Evolutionary conservation across 495 filamentous ascomycete species (phyloP).

Genomic region (Penicillium samsonianum): DNA sequence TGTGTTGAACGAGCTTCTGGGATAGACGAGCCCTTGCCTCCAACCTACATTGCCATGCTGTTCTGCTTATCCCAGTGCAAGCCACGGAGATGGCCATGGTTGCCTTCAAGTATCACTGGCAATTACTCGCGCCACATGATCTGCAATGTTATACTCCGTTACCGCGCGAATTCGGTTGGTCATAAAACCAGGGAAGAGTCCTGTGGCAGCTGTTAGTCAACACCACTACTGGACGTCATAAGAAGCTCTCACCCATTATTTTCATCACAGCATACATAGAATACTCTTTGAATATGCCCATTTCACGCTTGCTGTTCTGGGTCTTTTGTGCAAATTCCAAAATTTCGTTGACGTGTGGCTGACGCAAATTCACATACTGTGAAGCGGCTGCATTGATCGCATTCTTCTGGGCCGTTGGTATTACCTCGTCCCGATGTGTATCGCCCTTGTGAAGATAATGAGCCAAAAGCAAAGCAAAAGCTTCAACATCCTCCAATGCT

Average conservation of each 20-base stretch:
- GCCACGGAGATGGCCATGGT: neutral
- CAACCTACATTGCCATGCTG: neutral
- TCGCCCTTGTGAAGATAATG: no score
- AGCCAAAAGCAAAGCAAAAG: no score
- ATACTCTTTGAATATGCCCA: conserved; percentile 35
- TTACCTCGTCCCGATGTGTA: no score
- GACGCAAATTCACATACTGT: conserved; percentile 31
- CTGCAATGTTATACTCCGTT: conserved; percentile 17
- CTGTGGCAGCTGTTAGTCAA: conserved; percentile 11
- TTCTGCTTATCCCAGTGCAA: neutral
- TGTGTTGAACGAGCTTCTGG: neutral
- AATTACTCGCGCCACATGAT: conserved; percentile 13
- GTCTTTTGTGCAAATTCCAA: conserved; percentile 30
- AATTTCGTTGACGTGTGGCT: conserved; percentile 34
- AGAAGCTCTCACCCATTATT: conserved; percentile 28
- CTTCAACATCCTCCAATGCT: no score
- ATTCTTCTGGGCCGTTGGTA: conserved; percentile 7
- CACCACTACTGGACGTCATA: neutral
- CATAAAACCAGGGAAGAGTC: conserved; percentile 16
- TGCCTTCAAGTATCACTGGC: neutral
- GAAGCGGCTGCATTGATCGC: conserved; percentile 26
- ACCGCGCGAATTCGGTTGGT: conserved; percentile 9
- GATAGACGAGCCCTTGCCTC: neutral
- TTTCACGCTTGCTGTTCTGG: conserved; percentile 36
- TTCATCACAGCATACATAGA: conserved; percentile 39